Base-by-base conservation (phyloP, 768 basidiomycete genomes). In the Holtermanniella nyarrowii region DNA sequence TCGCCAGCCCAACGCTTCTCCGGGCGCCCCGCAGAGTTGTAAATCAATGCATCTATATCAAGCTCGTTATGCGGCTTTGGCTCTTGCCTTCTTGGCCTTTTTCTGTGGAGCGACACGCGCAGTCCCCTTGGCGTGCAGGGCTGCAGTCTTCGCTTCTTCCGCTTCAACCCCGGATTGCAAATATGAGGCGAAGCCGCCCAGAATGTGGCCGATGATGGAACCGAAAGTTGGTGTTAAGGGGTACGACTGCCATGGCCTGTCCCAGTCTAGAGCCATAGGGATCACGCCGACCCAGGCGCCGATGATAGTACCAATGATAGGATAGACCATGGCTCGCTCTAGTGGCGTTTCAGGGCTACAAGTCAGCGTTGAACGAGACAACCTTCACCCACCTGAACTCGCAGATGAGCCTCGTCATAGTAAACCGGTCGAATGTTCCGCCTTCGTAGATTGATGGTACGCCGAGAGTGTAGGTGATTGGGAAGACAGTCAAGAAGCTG, bases 201-300 rank as follows among this genome's bases (percentile, higher is more conserved):
- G n/a, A 26, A 66, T 56, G 49, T 63, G 58, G 13, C 69, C 63
- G 46, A 62, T 13, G 5, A 56, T 56, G n/a, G 63, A 54, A 5
- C 55, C 52, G 20, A 62, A 48, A 5, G 55, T 47, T 5, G 57
- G 57, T 0, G 67, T 61, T 27, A 71, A 50, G 2, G 69, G 69
- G 39, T 61, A 71, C 48, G 86, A 89, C 84, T 96, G 93, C 91
- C 91, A 96, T 5, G 91, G 88, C 31, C 88, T 79, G 65, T 90
- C 90, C 93, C 93, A 97, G 72, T 97, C 93, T 16, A 97, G 80
- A 0, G 88, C 85, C 43, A 90, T 83, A 1, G 88, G 86, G 43
- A 91, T 76, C 10, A 79, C 80, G 14, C 89, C 90, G 13, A 78
- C 27, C 91, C 89, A 95, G 42, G 79, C 76, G 4, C 91, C 93